A percentile compares a stretch with the other conserved stretches of the same genome.
phyloP scores from a whole-genome alignment of 164 flowering plant genomes.

The Cinnamomum chago region DNA sequence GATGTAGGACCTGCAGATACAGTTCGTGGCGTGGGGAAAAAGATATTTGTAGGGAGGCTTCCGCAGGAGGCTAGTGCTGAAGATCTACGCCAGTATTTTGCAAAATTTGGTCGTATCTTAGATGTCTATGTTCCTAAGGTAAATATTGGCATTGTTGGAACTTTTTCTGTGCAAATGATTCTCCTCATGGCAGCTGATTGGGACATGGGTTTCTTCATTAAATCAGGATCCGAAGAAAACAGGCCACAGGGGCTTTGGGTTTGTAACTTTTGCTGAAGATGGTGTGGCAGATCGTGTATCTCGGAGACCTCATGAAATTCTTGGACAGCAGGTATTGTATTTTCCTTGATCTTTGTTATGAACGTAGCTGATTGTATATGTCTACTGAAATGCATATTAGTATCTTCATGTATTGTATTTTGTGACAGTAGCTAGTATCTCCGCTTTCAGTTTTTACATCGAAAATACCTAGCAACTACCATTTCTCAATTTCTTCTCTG shows the following conservation, averaged over 20 bases:
- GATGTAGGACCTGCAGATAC: conserved; percentile 45
- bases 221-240: conserved; percentile 93
- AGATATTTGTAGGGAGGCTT: conserved; percentile 96
- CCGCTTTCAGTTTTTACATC: too few relatives aligned
- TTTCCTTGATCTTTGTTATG: neutral
- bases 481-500: too few relatives aligned
- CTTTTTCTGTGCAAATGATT: neutral
- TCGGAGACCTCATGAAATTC: conserved; percentile 92
- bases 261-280: conserved; percentile 97
- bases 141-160: conserved; percentile 4
- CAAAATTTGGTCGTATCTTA: conserved; percentile 87
- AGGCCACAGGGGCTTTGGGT: conserved; percentile 98
- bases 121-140: conserved; percentile 99
- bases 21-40: conserved; percentile 65
- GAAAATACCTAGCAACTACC: too few relatives aligned
- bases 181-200: neutral
- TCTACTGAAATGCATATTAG: too few relatives aligned
- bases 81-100: conserved; percentile 86
- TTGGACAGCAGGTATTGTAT: conserved; percentile 79
- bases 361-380: too few relatives aligned
- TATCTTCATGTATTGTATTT: too few relatives aligned
- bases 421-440: too few relatives aligned
- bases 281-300: conserved; percentile 96
- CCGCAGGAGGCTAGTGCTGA: conserved; percentile 91
- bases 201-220: conserved; percentile 11